Base-by-base conservation (phyloP, 805 yeast genomes). In the Saturnispora besseyi region DNA sequence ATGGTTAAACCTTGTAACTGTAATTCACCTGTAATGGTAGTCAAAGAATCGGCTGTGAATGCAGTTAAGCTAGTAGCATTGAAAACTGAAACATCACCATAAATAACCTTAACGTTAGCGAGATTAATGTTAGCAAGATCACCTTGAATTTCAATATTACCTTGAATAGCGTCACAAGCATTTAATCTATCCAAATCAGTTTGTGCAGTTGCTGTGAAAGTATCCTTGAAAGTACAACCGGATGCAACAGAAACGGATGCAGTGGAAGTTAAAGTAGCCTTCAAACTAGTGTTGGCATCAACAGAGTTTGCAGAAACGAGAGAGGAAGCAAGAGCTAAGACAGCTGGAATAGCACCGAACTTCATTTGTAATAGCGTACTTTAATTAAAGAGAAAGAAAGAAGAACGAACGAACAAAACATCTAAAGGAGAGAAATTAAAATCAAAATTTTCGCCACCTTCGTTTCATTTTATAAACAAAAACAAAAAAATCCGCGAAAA, bases 11-110 rank as follows among this genome's bases (percentile, higher is more conserved):
- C 71, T 57, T 73, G 65, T 57, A 93, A 72, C 53, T 70, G 67
- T 59, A 93, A 77, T 55, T 76, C 70, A 63, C 87, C 95, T 51
- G 88, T 75, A 64, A 93, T 82, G 60, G 81, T 77, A 62, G 79
- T 74, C 64, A 93, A 77, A 55, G 77, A 67, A 64, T 93, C 93
- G 49, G 98, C 98, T 59, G 83, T 68, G 70, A 93, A 75, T 34
- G 80, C 60, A 50, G 73, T 59, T 63, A 91, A 77, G 48, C 65
- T 55, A 40, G 87, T 75, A 56, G 90, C 85, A 64, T 85, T 84
- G 65, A 63, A 70, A 63, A 87, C 72, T 46, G 64, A 69, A 63
- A 93, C 73, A 62, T 81, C 77, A 72, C 98, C 99, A 64, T 79
- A 79, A 59, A 93, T 72, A 62, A 78, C 81, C 72, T 82, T 65